phyloP scores from a whole-genome alignment of 176 grass and related monocot species.

The Oryza punctata region DNA sequence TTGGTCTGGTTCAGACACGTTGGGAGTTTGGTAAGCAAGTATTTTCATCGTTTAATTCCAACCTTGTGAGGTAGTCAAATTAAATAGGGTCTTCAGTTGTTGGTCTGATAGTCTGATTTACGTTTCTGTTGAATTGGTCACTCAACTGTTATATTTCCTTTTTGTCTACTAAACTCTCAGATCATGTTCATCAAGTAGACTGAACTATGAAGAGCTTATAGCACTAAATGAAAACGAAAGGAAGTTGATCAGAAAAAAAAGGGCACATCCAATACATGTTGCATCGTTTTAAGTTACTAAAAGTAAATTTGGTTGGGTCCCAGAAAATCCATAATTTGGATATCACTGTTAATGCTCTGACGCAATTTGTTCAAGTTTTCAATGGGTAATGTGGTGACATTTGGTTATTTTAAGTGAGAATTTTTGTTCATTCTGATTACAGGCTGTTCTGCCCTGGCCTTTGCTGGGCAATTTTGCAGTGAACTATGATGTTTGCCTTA shows the following conservation, averaged over 20 bases:
- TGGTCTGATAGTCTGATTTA: background rate
- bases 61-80: background rate
- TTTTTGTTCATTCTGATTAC: slow-evolving; percentile 37
- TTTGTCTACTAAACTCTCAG: background rate
- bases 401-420: slow-evolving; percentile 35
- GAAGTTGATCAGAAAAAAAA: background rate
- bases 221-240: background rate
- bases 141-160: background rate
- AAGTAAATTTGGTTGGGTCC: background rate
- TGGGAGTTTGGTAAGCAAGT: slow-evolving; percentile 70
- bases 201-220: background rate
- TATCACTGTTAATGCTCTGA: background rate
- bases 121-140: background rate
- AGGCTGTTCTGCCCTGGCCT: slow-evolving; percentile 47
- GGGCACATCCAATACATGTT: background rate
- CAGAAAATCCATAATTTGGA: background rate
- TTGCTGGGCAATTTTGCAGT: slow-evolving; percentile 60
- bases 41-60: background rate
- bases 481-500: slow-evolving; percentile 61
- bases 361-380: background rate
- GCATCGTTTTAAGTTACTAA: background rate
- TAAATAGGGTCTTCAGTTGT: background rate
- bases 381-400: background rate
- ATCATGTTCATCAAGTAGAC: background rate
- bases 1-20: slow-evolving; percentile 71